Base-by-base conservation (phyloP, 257 asterid genomes). In the Penstemon davidsonii region DNA sequence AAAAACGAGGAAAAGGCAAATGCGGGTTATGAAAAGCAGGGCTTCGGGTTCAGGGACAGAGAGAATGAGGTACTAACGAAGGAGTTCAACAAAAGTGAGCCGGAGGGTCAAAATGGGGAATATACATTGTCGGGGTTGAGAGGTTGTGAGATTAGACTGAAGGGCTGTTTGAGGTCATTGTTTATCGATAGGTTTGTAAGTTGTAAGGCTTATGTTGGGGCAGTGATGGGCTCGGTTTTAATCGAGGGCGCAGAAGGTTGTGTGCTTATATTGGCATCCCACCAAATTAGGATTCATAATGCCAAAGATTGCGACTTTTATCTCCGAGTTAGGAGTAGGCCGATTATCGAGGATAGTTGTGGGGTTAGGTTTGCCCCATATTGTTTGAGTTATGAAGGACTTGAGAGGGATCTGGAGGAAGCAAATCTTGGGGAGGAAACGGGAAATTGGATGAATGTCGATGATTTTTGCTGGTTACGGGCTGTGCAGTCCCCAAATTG, bases 401-500 rank as follows among this genome's bases (percentile, higher is more conserved):
- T 90, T 19, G 87, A 83, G 73, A 69, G 72, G 81, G 89, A 92
- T 63, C 87, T 92, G 3, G 75, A 67, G 38, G 85, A 80, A 73
- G 95, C 96, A 5, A 87, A 88, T 81, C 90, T 89, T 74, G 79
- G 67, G 36, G 92, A 87, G 78, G 98, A 92, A 75, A 86, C 87
- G 5, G 89, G 87, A 75, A 86, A 89, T 76, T 92, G 98, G 98
- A 85, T 61, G 11, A 86, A 89, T 76, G 95, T 87, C 69, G 98
- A 89, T 80, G 96, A 92, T 77, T 92, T 92, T 73, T 79, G 81
- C 53, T 92, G 98, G 98, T 67, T 92, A 74, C 83, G 96, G 71
- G 98, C 96, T 0, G 79, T 87, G 69, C 96, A 86, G 63, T 92
- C 96, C 15, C 97, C 97, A 0, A 92, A 90, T 75, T 92, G 97